Conservation (phyloP, 1,284 basidiomycete species). For the Ganoderma multipileum region DNA sequence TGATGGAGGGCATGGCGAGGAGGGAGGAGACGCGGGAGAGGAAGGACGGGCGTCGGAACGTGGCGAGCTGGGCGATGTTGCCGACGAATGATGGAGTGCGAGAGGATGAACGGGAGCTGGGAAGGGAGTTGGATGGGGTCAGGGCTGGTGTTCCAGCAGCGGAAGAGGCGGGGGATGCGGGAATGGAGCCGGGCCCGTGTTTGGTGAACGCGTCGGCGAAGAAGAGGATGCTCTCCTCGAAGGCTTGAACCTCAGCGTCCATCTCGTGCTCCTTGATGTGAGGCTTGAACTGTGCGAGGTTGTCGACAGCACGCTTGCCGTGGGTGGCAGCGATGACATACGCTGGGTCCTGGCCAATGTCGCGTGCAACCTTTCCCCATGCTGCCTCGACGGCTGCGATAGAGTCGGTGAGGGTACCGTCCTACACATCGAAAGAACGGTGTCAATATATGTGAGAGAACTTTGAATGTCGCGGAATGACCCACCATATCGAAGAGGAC, state of each 20-base stretch:
- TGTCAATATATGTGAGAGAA: background rate
- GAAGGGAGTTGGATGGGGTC: constrained; percentile 48
- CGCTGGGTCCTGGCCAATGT: constrained; percentile 70
- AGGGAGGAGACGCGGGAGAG: constrained; percentile 53
- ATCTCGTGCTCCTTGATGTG: constrained; percentile 63
- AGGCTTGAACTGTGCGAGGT: constrained; percentile 47
- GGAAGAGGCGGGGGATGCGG: constrained; percentile 37
- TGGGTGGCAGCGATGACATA: constrained; percentile 78
- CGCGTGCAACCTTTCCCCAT: constrained; percentile 77
- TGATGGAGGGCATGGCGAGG: constrained; percentile 47
- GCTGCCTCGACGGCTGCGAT: constrained; percentile 82
- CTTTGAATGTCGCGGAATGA: background rate
- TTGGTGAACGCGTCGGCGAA: constrained; percentile 71
- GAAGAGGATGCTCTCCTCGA: constrained; percentile 76
- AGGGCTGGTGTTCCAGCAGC: constrained; percentile 32
- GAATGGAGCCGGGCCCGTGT: constrained; percentile 49
- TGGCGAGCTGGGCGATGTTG: constrained; percentile 37
- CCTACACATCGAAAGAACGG: constrained; percentile 43
- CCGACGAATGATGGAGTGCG: constrained; percentile 49
- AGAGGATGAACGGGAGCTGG: constrained; percentile 48
- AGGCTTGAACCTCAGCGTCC: constrained; percentile 69
- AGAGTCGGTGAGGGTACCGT: constrained; percentile 78
- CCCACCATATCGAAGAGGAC: constrained; percentile 80
- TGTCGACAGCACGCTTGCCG: constrained; percentile 72
- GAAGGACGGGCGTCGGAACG: constrained; percentile 57